Conservation (phyloP, 169 alveolate genomes). For the Eimeria maxima region DNA sequence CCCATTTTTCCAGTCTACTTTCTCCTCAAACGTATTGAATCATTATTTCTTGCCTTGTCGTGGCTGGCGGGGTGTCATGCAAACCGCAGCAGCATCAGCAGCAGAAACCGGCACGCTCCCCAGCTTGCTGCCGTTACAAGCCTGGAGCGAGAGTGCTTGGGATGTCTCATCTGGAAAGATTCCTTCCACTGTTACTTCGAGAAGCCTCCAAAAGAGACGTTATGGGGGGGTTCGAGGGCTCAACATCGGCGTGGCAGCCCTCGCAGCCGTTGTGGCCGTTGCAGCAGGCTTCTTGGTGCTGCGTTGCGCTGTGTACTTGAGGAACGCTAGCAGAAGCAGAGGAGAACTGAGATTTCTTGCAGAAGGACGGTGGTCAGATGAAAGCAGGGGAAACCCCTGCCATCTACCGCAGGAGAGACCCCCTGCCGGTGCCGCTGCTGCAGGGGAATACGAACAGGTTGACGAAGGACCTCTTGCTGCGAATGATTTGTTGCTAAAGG, state of each 20-base stretch:
- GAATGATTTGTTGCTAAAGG: too few species aligned
- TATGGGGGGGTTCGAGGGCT: background rate
- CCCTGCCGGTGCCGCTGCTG: too few species aligned
- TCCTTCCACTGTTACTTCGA: background rate
- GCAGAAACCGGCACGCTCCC: background rate
- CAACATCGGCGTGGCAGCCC: background rate
- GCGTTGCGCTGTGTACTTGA: background rate
- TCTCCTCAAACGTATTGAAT: too few species aligned
- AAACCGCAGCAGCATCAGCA: background rate
- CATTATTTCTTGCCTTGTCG: too few species aligned
- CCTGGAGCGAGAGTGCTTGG: background rate
- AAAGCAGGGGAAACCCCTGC: too few species aligned
- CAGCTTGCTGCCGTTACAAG: background rate
- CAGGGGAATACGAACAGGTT: too few species aligned
- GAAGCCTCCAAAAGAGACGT: background rate
- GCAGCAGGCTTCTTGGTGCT: background rate
- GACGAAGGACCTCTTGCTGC: too few species aligned
- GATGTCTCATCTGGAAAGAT: background rate
- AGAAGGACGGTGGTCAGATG: too few species aligned
- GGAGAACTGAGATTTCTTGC: too few species aligned
- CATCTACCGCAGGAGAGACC: too few species aligned
- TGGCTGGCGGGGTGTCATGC: background rate
- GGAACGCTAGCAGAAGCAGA: background rate
- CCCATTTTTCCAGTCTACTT: too few species aligned
- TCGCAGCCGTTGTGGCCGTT: background rate